Conservation (phyloP, 1,139 yeast species). For the Suhomyces kunorum region DNA sequence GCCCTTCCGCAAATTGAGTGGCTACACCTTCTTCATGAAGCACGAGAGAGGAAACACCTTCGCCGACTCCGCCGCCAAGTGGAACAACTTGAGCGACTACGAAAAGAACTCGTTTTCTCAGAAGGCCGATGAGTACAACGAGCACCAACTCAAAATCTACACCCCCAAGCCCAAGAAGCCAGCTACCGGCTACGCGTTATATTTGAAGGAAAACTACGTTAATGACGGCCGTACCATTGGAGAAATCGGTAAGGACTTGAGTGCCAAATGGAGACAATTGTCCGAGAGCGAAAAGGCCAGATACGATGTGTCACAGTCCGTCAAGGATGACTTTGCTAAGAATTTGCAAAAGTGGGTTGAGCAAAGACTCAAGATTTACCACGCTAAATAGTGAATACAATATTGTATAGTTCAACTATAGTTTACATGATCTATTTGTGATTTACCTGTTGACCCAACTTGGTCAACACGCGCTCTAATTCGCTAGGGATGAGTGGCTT, state of each 20-base stretch:
- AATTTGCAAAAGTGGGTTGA: constrained; percentile 32
- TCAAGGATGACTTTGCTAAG: constrained; percentile 22
- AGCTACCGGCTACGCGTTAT: constrained; percentile 33
- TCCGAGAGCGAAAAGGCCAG: constrained; percentile 30
- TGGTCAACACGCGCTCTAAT: constrained; percentile 35
- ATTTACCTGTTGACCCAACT: constrained; percentile 4
- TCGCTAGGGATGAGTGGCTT: constrained; percentile 57
- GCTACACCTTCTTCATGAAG: constrained; percentile 34
- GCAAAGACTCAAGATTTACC: constrained; percentile 27
- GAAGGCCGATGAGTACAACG: constrained; percentile 33
- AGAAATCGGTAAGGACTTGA: constrained; percentile 30
- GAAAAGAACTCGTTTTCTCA: constrained; percentile 30
- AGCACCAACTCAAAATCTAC: constrained; percentile 26
- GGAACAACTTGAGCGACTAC: constrained; percentile 26
- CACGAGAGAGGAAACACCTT: constrained; percentile 21
- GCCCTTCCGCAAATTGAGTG: constrained; percentile 29
- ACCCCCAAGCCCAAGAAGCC: constrained; percentile 41
- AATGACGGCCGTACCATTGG: constrained; percentile 26
- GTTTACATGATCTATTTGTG: neutral
- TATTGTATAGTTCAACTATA: neutral
- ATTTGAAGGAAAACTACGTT: constrained; percentile 31
- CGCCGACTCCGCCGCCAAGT: constrained; percentile 24
- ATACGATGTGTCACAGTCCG: constrained; percentile 26
- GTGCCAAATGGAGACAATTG: constrained; percentile 35
- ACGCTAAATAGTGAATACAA: constrained; percentile 8